A percentile compares a stretch with the other conserved stretches of the same genome.
Conservation (phyloP, 768 basidiomycete species). For the Saitozyma sp. region DNA sequence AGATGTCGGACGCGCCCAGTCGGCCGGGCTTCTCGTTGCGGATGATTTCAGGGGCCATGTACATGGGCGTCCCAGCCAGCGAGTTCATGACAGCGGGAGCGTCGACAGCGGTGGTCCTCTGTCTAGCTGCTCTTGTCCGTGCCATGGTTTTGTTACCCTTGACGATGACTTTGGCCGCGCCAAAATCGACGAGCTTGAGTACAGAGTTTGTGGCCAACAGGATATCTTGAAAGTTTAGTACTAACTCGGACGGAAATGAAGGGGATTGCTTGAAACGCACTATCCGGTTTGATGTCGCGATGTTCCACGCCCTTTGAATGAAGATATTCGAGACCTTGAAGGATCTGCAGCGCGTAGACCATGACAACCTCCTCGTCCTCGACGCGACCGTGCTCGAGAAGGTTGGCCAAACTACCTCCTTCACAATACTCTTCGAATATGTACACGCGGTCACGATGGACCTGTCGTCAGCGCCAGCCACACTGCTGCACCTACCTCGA, state of each 20-base stretch:
- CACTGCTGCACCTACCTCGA: conserved; percentile 60
- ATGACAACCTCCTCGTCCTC: conserved; percentile 96
- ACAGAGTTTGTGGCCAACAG: conserved; percentile 64
- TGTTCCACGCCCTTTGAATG: conserved; percentile 91
- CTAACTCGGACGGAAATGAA: neutral
- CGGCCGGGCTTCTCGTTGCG: conserved; percentile 85
- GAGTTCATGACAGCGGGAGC: conserved; percentile 62
- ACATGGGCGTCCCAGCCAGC: conserved; percentile 97
- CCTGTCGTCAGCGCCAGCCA: conserved; percentile 48
- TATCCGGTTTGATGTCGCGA: conserved; percentile 97
- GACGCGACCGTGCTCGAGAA: conserved; percentile 89
- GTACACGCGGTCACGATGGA: conserved; percentile 96
- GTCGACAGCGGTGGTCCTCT: conserved; percentile 22
- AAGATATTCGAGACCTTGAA: conserved; percentile 89
- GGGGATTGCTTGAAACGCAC: conserved; percentile 59
- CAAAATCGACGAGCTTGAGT: conserved; percentile 97
- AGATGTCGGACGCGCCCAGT: conserved; percentile 96
- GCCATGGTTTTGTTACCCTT: conserved; percentile 76
- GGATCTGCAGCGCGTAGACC: conserved; percentile 94
- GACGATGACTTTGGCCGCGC: conserved; percentile 92
- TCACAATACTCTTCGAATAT: conserved; percentile 99
- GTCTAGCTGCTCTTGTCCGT: conserved; percentile 49
- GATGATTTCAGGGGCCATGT: conserved; percentile 99
- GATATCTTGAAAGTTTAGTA: conserved; percentile 64
- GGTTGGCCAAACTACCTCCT: conserved; percentile 83